Conservation (phyloP, 495 filamentous ascomycete species). For the Staphylotrichum longicolle region DNA sequence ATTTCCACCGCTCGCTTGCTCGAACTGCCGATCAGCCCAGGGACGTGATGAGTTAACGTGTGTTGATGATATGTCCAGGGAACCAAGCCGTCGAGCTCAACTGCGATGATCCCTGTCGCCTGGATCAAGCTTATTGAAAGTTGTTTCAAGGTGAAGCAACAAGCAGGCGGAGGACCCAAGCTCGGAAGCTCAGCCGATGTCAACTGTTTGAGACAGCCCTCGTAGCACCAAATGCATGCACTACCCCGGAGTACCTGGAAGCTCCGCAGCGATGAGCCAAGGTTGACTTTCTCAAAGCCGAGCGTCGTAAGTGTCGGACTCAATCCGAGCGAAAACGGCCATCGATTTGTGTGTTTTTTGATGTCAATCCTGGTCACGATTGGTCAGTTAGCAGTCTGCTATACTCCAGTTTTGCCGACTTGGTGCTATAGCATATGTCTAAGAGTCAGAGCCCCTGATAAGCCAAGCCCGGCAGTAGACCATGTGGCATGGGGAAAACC, state of each 20-base stretch:
- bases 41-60: background rate
- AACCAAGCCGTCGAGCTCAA: background rate
- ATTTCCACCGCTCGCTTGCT: conserved; percentile 19
- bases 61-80: conserved; percentile 14
- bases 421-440: conserved; percentile 26
- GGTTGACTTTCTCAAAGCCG: background rate
- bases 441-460: conserved; percentile 13
- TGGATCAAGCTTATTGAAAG: conserved; percentile 11
- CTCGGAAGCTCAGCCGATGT: conserved; percentile 12
- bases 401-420: background rate
- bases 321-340: background rate
- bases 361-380: conserved; percentile 6
- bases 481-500: background rate
- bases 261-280: background rate
- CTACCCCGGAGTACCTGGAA: background rate
- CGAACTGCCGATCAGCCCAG: no score
- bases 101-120: conserved; percentile 17
- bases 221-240: conserved; percentile 7
- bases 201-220: background rate
- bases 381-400: conserved; percentile 17
- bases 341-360: background rate
- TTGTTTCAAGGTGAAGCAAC: conserved; percentile 19
- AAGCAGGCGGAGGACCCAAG: background rate
- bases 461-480: conserved; percentile 16
- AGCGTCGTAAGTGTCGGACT: conserved; percentile 1